These are phyloP conservation scores for Cetraspora pellucida DNA, from an alignment of 192 early-diverging fungal species.

Conservation along the genomic window DNA sequence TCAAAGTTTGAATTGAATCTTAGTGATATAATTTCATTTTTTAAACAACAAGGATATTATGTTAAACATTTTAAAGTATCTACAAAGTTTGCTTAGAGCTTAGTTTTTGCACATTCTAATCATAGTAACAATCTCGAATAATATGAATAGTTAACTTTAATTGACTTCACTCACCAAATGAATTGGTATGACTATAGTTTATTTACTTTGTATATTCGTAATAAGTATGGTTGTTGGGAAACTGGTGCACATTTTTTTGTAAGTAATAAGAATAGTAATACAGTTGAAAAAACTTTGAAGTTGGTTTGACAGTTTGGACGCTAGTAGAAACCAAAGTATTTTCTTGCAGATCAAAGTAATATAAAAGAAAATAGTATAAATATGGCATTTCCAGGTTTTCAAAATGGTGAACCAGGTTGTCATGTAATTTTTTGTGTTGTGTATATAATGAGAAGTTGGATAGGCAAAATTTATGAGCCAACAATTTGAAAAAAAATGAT, in stretches of 20 bases:
- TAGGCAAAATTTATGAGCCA: too few species aligned
- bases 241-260: too few species aligned
- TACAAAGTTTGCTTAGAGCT: background rate
- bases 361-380: background rate
- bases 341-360: constrained; percentile 3
- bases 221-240: too few species aligned
- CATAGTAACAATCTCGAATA: background rate
- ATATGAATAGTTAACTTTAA: too few species aligned
- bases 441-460: too few species aligned
- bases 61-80: background rate
- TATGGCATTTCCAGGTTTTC: background rate
- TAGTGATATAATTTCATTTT: too few species aligned
- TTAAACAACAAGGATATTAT: too few species aligned
- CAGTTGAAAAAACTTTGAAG: background rate
- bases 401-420: background rate
- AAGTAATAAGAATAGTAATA: background rate
- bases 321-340: background rate
- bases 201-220: too few species aligned
- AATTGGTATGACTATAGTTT: too few species aligned
- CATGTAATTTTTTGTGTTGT: background rate
- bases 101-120: background rate
- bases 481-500: too few species aligned
- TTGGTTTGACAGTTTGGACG: background rate
- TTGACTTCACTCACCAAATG: too few species aligned
- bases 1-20: too few species aligned